Percentiles rank a stretch among this genome's conserved stretches.
phyloP scores from a whole-genome alignment of 352 stramenopile species.

The Phytopythium oedochilum region DNA sequence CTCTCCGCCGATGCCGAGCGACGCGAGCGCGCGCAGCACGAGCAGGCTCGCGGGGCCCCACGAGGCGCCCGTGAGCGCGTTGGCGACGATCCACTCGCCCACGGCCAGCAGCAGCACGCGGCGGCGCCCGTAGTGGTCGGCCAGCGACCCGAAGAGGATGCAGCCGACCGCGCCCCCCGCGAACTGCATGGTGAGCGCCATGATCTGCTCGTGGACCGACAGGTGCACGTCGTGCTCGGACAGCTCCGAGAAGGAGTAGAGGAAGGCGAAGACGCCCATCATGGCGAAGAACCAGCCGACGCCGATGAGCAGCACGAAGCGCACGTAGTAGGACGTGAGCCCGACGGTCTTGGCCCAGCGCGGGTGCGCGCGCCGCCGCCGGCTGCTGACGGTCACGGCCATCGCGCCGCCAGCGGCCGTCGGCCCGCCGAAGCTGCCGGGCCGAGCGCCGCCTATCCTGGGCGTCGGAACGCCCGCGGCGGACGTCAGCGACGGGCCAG shows the following conservation, averaged over 20 bases:
- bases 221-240: constrained; percentile 7
- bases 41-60: constrained; percentile 40
- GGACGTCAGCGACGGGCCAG: background rate
- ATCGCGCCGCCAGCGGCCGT: background rate
- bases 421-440: background rate
- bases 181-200: constrained; percentile 38
- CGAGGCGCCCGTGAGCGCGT: constrained; percentile 30
- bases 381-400: constrained; percentile 14
- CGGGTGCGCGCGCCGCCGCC: constrained; percentile 7
- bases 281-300: constrained; percentile 43
- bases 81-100: constrained; percentile 29
- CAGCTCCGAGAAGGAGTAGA: constrained; percentile 19
- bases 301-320: constrained; percentile 36
- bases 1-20: constrained; percentile 50
- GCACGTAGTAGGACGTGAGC: constrained; percentile 42
- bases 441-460: background rate
- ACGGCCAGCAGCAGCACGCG: constrained; percentile 34
- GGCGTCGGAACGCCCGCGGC: too few species aligned
- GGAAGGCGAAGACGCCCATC: constrained; percentile 32
- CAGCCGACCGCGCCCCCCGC: constrained; percentile 40
- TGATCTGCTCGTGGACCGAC: constrained; percentile 11
- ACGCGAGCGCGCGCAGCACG: constrained; percentile 30
- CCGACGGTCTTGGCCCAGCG: constrained; percentile 23
- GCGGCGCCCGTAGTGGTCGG: constrained; percentile 53
- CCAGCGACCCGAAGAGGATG: constrained; percentile 40